Percentiles rank a stretch among this genome's conserved stretches.
phyloP scores from a whole-genome alignment of 140 eudicot genomes.

The Oenanthe javanica region DNA sequence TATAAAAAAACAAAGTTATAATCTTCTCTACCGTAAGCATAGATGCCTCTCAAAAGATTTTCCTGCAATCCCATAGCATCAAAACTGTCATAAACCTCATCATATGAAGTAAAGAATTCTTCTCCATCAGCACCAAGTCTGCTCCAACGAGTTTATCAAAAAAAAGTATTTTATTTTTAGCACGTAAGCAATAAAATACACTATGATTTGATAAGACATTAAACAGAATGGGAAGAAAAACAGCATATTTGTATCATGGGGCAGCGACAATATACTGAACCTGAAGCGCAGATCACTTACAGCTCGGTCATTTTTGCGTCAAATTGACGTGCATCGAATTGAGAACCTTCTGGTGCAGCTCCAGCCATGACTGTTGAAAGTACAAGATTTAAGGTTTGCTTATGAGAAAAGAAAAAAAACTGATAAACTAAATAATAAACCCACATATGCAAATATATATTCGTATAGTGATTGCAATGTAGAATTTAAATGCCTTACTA shows the following conservation, averaged over 20 bases:
- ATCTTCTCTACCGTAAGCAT: constrained; percentile 17
- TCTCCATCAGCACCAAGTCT: constrained; percentile 16
- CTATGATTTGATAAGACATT: neutral
- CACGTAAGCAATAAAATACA: neutral
- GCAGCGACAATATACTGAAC: neutral
- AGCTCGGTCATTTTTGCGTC: constrained; percentile 10
- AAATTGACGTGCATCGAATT: constrained; percentile 14
- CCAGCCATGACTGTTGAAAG: constrained; percentile 4
- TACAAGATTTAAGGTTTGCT: too few species aligned
- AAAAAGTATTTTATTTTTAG: neutral
- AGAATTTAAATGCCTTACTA: neutral
- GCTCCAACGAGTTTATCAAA: neutral
- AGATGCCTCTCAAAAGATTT: constrained; percentile 16
- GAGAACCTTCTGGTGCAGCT: constrained; percentile 15
- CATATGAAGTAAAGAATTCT: constrained; percentile 10
- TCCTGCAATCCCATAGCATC: constrained; percentile 19
- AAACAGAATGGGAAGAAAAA: neutral
- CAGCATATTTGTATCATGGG: neutral
- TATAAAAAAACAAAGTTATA: neutral
- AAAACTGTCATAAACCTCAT: constrained; percentile 18
- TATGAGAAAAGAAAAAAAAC: neutral
- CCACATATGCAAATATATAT: neutral
- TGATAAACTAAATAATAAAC: neutral
- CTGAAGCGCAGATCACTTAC: neutral
- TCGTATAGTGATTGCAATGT: neutral